A percentile compares a stretch with the other conserved stretches of the same genome.
phyloP scores from a whole-genome alignment of 1,284 basidiomycete species.

The Thecaphora frezii region DNA sequence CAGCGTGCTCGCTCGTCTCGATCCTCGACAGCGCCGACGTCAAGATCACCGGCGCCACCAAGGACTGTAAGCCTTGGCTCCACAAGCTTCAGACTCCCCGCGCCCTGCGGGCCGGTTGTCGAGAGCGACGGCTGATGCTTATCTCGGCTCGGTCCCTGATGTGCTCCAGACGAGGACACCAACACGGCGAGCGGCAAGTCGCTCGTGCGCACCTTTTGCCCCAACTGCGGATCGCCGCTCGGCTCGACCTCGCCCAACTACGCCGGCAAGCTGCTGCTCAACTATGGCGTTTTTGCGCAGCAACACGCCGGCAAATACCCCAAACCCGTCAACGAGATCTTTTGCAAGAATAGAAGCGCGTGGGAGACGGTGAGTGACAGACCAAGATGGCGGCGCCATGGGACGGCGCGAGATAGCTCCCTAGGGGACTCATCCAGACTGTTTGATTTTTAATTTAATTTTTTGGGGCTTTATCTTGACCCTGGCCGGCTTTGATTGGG shows the following conservation, averaged over 20 bases:
- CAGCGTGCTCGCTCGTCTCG: constrained; percentile 20
- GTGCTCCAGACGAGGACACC: constrained; percentile 9
- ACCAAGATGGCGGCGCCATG: too few species aligned
- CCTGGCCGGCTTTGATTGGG: too few species aligned
- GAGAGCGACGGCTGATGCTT: background rate
- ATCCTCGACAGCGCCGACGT: constrained; percentile 16
- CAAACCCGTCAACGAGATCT: constrained; percentile 13
- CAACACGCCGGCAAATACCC: constrained; percentile 4
- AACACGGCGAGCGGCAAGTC: constrained; percentile 12
- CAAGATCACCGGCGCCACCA: constrained; percentile 16
- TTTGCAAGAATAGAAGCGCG: constrained; percentile 11
- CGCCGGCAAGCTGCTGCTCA: constrained; percentile 16
- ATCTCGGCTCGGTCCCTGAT: background rate
- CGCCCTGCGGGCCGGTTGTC: too few species aligned
- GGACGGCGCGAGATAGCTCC: too few species aligned
- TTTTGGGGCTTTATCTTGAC: too few species aligned
- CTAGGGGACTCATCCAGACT: too few species aligned
- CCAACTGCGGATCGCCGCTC: constrained; percentile 11
- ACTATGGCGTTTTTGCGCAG: constrained; percentile 23
- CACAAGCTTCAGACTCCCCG: too few species aligned
- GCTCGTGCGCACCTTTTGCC: constrained; percentile 15
- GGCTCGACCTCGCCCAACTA: constrained; percentile 7
- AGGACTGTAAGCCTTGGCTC: constrained; percentile 11
- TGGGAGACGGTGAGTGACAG: constrained; percentile 11
- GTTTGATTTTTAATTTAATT: too few species aligned